Conservation (phyloP, 2,329 filamentous ascomycete species). For the Penicillium expansum region DNA sequence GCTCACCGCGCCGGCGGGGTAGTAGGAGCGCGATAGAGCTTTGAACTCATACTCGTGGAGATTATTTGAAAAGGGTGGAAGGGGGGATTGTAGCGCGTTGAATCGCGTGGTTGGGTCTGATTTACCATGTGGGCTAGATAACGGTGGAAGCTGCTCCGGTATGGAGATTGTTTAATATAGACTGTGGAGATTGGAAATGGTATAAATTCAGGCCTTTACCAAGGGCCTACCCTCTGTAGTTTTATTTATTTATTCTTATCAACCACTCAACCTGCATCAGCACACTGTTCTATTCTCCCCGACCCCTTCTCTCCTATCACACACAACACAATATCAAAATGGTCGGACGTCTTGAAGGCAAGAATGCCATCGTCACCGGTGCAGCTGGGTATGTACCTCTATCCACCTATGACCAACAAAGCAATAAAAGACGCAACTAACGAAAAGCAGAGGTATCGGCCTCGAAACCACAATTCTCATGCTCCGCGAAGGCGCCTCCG, state of each 20-base stretch:
- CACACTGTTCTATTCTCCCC: not conserved
- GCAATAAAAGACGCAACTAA: not conserved
- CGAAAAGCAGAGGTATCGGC: constrained; percentile 69
- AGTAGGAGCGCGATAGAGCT: constrained; percentile 5
- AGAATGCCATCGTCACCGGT: constrained; percentile 75
- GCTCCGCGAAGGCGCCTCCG: constrained; percentile 78
- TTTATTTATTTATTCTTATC: not conserved
- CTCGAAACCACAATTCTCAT: constrained; percentile 91
- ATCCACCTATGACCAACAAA: not conserved
- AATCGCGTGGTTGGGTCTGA: not conserved
- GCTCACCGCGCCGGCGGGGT: not conserved
- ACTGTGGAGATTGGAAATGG: not conserved
- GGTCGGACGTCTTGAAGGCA: constrained; percentile 52
- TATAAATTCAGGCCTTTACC: constrained; percentile 54
- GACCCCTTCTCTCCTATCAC: not conserved
- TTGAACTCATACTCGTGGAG: not conserved
- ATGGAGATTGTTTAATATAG: not conserved
- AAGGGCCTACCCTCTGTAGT: not conserved
- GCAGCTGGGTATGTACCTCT: constrained; percentile 66
- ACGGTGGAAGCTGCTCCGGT: not conserved
- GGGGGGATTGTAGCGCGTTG: not conserved
- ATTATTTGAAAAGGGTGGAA: not conserved
- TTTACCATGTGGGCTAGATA: not conserved
- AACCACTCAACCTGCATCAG: not conserved
- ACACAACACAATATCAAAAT: not conserved